Conservation (phyloP, 2,329 filamentous ascomycete genomes). For the Epichloe uncinata region DNA sequence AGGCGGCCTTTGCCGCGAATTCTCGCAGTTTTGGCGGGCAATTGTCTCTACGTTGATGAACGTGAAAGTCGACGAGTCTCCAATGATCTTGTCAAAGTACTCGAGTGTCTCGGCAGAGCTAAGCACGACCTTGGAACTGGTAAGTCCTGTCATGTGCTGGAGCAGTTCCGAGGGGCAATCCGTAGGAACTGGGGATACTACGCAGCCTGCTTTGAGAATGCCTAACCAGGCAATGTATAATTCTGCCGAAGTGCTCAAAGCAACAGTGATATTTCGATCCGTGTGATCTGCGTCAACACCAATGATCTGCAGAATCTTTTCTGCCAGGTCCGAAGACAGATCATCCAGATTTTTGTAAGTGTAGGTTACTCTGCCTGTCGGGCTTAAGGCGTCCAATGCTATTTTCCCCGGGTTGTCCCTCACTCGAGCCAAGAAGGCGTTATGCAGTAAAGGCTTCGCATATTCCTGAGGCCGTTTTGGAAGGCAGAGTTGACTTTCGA, state of each 20-base stretch:
- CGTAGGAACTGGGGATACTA: not conserved
- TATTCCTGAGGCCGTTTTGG: not conserved
- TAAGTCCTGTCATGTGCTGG: not conserved
- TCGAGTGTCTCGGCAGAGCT: not conserved
- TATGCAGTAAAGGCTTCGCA: not conserved
- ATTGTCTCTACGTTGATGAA: not conserved
- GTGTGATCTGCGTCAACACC: not conserved
- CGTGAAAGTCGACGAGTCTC: not conserved
- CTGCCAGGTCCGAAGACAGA: not conserved
- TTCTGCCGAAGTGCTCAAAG: not conserved
- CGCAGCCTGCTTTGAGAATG: not conserved
- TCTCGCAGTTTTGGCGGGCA: not conserved
- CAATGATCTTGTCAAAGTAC: not conserved
- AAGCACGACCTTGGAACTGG: not conserved
- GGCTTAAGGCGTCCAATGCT: not conserved
- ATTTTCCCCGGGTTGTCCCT: not conserved
- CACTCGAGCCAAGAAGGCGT: not conserved
- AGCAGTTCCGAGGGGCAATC: not conserved
- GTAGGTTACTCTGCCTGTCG: not conserved
- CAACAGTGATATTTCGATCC: not conserved
- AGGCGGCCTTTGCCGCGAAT: not conserved
- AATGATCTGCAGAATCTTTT: not conserved
- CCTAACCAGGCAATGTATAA: not conserved
- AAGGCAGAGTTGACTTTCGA: not conserved
- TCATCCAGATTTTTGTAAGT: not conserved